Evolutionary conservation across 371 early-diverging fungal genomes (phyloP).

Genomic region (Mucor lusitanicus): DNA sequence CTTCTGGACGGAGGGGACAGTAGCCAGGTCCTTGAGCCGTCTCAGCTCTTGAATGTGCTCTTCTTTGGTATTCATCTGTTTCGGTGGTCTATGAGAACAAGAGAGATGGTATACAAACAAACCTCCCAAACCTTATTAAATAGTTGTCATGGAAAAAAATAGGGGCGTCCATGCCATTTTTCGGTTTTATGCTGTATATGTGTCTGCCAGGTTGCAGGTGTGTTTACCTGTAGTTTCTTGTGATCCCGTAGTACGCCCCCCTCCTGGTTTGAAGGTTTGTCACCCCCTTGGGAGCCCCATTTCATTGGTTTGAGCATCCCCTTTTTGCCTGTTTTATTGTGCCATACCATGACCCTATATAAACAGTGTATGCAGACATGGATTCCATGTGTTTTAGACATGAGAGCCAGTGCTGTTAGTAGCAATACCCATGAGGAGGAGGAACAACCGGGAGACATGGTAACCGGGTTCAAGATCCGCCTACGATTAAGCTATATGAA

Average conservation of each 20-base stretch:
- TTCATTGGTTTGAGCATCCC: not conserved
- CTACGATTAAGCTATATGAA: not conserved
- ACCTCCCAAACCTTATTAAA: not conserved
- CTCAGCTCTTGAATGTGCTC: not conserved
- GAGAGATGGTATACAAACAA: not conserved
- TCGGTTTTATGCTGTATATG: not conserved
- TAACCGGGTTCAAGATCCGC: not conserved
- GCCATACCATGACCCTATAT: not conserved
- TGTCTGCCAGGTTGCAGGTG: not conserved
- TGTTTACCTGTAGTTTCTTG: not conserved
- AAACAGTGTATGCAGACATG: not conserved
- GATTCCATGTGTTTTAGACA: not conserved
- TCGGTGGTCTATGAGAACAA: not conserved
- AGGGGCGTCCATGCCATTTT: not conserved
- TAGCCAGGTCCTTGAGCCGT: not conserved
- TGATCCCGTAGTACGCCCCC: not conserved
- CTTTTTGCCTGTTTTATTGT: not conserved
- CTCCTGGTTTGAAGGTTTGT: not conserved
- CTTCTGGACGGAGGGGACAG: slow-evolving; percentile 3
- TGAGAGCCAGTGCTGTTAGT: not conserved
- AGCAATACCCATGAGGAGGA: not conserved
- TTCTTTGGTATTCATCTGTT: not conserved
- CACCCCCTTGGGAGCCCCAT: not conserved
- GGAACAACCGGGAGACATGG: not conserved
- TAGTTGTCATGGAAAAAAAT: not conserved